Evolutionary conservation across 2,329 filamentous ascomycete species (phyloP).

Genomic region (Didymella segeticola): DNA sequence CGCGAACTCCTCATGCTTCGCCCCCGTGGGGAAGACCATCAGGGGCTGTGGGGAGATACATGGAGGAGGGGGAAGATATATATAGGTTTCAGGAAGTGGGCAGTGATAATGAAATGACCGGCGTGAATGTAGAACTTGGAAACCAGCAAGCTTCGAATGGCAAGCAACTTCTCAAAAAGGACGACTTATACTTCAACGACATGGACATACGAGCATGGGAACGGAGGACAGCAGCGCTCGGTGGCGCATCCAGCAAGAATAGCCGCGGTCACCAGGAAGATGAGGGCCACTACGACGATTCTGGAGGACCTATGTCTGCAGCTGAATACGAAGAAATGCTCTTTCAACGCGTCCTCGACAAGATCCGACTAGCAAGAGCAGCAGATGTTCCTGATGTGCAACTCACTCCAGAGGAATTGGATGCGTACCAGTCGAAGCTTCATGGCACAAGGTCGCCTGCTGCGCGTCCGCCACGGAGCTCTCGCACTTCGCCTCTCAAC

Average conservation of each 20-base stretch:
- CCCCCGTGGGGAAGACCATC: conserved; percentile 99
- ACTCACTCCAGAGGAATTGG: conserved; percentile 79
- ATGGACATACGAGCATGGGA: conserved; percentile 54
- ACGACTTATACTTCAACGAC: conserved; percentile 58
- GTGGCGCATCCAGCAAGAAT: conserved; percentile 57
- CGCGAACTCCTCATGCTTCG: conserved; percentile 93
- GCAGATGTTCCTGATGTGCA: conserved; percentile 80
- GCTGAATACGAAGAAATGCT: conserved; percentile 72
- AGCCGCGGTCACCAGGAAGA: conserved; percentile 60
- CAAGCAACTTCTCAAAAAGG: conserved; percentile 45
- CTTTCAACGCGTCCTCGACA: conserved; percentile 77
- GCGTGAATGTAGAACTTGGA: conserved; percentile 52
- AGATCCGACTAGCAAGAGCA: conserved; percentile 78
- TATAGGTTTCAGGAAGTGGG: conserved; percentile 73
- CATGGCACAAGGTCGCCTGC: conserved; percentile 55
- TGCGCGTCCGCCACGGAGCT: conserved; percentile 32
- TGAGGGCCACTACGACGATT: conserved; percentile 53
- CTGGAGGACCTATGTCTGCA: conserved; percentile 48
- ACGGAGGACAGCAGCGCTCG: conserved; percentile 52
- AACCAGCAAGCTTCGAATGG: conserved; percentile 39
- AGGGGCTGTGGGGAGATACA: conserved; percentile 68
- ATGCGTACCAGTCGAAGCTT: conserved; percentile 74
- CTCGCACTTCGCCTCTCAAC: conserved; percentile 36
- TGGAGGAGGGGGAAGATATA: conserved; percentile 52
- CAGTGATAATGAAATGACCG: conserved; percentile 56